Evolutionary conservation across 768 basidiomycete species (phyloP), one percentile per base, ranked within the genome.

Genomic region (Boletus tomentosulus): DNA sequence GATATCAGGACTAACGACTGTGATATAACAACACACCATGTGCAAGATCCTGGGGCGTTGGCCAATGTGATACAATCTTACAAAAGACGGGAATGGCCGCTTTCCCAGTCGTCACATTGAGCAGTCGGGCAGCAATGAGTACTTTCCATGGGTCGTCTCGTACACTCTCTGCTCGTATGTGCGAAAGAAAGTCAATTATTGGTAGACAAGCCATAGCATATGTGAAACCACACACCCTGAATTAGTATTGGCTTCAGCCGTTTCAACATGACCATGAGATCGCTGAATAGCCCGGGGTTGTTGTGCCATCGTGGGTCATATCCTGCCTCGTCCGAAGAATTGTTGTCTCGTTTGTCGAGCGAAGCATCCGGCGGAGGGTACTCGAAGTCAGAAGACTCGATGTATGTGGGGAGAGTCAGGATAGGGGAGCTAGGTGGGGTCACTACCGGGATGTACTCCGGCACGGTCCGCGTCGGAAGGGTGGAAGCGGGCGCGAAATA

Each of bases 101-200:
- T 60, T 76, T 78, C 13, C 83, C 87, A 0, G 79, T 69, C 0
- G 89, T 88, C 63, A 85, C 84, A 62, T 91, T 90, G 19, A 90
- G 77, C 6, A 90, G 71, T 34, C 78, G 83, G 6, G 81, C 81
- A 1, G 83, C 84, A 19, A 89, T 74, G 7, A 90, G 72, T 34
- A 90, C 66, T 65, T 82, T 86, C 85, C 87, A 89, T 6, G 85
- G 83, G 58, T 84, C 76, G 19, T 76, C 66, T 0, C 77, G 73
- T 24, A 87, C 70, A 43, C 61, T 64, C 61, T 85, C 83, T 86
- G 51, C 24, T 50, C 19, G 33, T 25, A 42, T 15, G n/a, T 1
- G 30, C n/a, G 1, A 10, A 6, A 28, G n/a, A 13, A 28, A 3
- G 19, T 0, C 2, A 11, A 42, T 37, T 34, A 44, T 10, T 5